These are phyloP conservation scores for Immersiporthe knoxdaviesiana DNA, from an alignment of 2,329 filamentous ascomycete species.

Conservation along the genomic window DNA sequence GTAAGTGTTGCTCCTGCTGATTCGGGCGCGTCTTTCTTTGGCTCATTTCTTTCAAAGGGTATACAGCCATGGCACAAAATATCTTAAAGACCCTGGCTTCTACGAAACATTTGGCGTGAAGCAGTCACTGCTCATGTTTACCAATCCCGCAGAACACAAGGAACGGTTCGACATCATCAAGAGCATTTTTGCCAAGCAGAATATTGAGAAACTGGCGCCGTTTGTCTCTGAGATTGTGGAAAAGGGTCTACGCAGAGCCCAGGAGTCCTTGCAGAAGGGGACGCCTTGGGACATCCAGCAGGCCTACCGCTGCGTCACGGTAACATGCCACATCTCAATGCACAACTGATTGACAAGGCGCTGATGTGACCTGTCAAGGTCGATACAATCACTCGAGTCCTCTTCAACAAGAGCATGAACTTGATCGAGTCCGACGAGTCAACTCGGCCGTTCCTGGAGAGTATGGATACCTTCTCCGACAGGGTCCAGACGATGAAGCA, in stretches of 20 bases:
- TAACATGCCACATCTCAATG: neutral
- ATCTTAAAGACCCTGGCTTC: neutral
- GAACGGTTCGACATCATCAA: neutral
- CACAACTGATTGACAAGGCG: neutral
- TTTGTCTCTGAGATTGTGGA: constrained; percentile 1
- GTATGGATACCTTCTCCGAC: constrained; percentile 7
- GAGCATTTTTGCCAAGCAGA: neutral
- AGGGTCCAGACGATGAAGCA: neutral
- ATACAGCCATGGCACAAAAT: neutral
- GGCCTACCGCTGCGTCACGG: neutral
- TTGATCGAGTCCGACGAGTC: constrained; percentile 1
- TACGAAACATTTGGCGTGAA: neutral
- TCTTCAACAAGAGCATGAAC: constrained; percentile 11
- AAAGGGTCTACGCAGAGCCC: neutral
- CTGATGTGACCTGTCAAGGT: neutral
- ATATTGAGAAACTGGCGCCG: constrained; percentile 1
- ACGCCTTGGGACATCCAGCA: neutral
- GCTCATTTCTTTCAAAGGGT: neutral
- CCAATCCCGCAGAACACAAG: neutral
- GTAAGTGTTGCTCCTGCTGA: neutral
- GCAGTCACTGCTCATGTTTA: neutral
- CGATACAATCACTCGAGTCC: constrained; percentile 2
- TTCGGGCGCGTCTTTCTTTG: neutral
- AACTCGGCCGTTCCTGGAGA: neutral
- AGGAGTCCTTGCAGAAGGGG: neutral